phyloP scores from a whole-genome alignment of 2,329 filamentous ascomycete species.

The Golovinomyces cichoracearum region DNA sequence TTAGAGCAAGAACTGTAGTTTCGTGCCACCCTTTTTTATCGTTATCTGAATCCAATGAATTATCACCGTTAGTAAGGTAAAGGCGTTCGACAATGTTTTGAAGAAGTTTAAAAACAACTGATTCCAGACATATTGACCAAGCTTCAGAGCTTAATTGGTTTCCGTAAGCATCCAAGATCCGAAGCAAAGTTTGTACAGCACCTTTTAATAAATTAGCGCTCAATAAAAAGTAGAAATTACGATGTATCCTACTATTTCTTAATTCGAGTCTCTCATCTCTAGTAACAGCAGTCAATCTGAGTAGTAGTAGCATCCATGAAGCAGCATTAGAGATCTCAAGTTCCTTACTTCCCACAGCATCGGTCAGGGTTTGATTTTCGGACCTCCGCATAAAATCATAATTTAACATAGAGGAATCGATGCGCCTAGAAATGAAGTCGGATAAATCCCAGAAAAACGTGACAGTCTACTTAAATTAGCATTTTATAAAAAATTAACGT shows the following conservation, averaged over 20 bases:
- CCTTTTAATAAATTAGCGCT: conserved; percentile 16
- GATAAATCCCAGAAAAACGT: conserved; percentile 93
- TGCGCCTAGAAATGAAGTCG: conserved; percentile 48
- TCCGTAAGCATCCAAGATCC: conserved; percentile 79
- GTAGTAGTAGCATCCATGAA: conserved; percentile 52
- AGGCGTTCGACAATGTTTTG: conserved; percentile 39
- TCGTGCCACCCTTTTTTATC: conserved; percentile 38
- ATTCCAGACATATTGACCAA: conserved; percentile 62
- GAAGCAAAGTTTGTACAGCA: conserved; percentile 68
- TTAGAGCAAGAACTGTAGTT: conserved; percentile 48
- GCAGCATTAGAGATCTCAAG: conserved; percentile 39
- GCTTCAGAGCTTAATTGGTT: conserved; percentile 50
- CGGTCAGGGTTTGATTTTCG: conserved; percentile 29
- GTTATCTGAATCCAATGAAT: conserved; percentile 17
- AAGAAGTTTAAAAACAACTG: conserved; percentile 55
- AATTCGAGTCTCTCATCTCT: conserved; percentile 48
- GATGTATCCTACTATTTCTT: conserved; percentile 33
- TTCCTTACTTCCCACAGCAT: conserved; percentile 32
- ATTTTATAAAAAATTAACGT: conserved; percentile 3
- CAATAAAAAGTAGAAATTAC: not conserved
- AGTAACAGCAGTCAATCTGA: conserved; percentile 45
- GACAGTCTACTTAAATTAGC: conserved; percentile 33
- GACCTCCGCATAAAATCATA: conserved; percentile 27
- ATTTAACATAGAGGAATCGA: conserved; percentile 30
- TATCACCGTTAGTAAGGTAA: conserved; percentile 15